Evolutionary conservation across 2,329 filamentous ascomycete genomes (phyloP), one percentile per base, ranked within the genome.

Genomic region (Ceratocystis papillata): DNA sequence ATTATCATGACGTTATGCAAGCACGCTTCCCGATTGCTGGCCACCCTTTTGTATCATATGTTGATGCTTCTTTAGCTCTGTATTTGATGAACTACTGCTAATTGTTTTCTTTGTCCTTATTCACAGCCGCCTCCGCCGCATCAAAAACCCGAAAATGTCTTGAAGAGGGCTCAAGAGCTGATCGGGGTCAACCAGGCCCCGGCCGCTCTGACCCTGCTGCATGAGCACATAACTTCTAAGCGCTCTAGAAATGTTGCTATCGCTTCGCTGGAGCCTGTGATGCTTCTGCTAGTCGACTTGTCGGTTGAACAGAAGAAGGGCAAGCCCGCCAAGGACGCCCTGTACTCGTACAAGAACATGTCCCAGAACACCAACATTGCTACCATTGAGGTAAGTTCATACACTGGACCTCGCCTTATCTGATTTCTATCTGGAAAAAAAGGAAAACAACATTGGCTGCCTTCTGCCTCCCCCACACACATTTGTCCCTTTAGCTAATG

Each of bases 301-400:
- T 96, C 89, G 71, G 94, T 99, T 73, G 93, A 97, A 74, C 86
- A 96, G 73, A 91, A 94, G 80, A 99, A 97, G 80, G 94, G 94
- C 73, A 99, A 99, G 79, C 84, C 94, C 69, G 94, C 93, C 77
- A 99, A 99, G 83, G 94, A 99, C 80, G 94, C 94, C 69, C 83
- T 99, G 62, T 99, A 97, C 77, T 94, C 96, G 77, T 99, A 99
- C 84, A 99, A 99, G 83, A 99, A 99, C 78, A 97, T 96, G 71
- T 93, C 92, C 66, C 94, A 99, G 78, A 99, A 99, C 80, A 96
- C 93, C 72, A 97, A 97, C 75, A 91, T 99, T 71, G 91, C 86
- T 72, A 99, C 94, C 69, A 99, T 99, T 76, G 94, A 97, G 85
- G 88, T 67, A 67, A 37, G 66, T 41, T 20, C 20, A 64, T n/a